A percentile compares a stretch with the other conserved stretches of the same genome.
These are phyloP conservation scores for Saturnispora halmiae DNA, from an alignment of 805 yeast genomes.

Conservation along the genomic window DNA sequence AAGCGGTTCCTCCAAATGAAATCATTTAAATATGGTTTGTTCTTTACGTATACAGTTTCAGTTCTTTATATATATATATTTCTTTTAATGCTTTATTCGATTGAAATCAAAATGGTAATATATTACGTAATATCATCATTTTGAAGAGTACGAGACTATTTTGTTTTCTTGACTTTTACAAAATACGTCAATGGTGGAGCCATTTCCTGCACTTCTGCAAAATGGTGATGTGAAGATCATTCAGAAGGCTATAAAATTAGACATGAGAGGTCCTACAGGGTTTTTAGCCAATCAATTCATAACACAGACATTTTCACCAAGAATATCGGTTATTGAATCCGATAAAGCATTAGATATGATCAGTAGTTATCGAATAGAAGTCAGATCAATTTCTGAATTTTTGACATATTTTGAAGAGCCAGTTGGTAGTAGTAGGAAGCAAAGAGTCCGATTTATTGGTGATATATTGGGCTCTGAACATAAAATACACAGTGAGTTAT, in stretches of 20 bases:
- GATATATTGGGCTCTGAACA: constrained; percentile 5
- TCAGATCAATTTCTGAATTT: constrained; percentile 17
- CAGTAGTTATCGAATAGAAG: neutral
- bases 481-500: neutral
- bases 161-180: neutral
- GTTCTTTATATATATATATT: neutral
- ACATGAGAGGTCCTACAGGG: constrained; percentile 25
- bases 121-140: too few relatives aligned
- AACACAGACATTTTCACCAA: constrained; percentile 26
- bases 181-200: neutral
- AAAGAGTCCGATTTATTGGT: constrained; percentile 10
- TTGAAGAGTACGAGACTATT: neutral
- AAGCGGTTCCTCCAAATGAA: constrained; percentile 45
- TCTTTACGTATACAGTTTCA: neutral
- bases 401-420: constrained; percentile 21
- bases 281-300: constrained; percentile 23
- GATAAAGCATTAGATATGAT: constrained; percentile 16
- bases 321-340: constrained; percentile 25
- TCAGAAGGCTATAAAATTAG: constrained; percentile 15
- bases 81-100: too few relatives aligned
- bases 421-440: neutral
- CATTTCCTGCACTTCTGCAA: neutral
- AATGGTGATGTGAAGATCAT: neutral
- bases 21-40: neutral
- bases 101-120: too few relatives aligned